These are phyloP conservation scores for Mycena maculata DNA, from an alignment of 768 basidiomycete species.

Conservation along the genomic window DNA sequence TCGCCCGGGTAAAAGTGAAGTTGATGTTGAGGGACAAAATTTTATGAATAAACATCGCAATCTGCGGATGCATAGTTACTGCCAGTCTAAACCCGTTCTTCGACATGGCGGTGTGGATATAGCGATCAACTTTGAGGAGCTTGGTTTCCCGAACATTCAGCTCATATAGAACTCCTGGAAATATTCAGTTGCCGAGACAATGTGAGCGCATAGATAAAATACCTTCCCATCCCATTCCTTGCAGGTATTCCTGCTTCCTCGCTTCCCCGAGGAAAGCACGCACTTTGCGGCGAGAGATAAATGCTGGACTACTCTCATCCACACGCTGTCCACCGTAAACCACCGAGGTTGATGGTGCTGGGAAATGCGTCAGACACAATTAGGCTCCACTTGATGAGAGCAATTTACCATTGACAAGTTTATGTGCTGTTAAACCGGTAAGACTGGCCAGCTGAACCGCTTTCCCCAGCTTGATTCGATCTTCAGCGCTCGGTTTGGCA, in stretches of 20 bases:
- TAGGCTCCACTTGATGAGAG: too few relatives aligned
- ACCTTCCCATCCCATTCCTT: constrained; percentile 18
- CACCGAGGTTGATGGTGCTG: constrained; percentile 1
- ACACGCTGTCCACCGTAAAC: constrained; percentile 1
- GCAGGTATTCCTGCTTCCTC: constrained; percentile 4
- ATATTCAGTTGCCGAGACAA: background rate
- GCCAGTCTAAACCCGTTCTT: constrained; percentile 12
- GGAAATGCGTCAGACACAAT: background rate
- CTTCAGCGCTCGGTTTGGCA: constrained; percentile 17
- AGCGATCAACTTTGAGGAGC: background rate
- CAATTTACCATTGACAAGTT: constrained; percentile 16
- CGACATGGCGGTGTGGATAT: constrained; percentile 20
- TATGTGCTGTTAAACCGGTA: constrained; percentile 3
- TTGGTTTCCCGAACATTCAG: background rate
- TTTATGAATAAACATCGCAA: constrained; percentile 27
- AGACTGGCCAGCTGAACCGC: constrained; percentile 11
- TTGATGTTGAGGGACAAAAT: constrained; percentile 30
- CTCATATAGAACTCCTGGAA: constrained; percentile 3
- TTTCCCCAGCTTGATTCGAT: background rate
- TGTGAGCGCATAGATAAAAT: too few relatives aligned
- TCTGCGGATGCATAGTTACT: constrained; percentile 22
- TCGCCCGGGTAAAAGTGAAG: constrained; percentile 39
- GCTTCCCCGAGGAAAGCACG: background rate
- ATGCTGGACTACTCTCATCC: background rate
- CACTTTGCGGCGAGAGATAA: constrained; percentile 1